A percentile compares a stretch with the other conserved stretches of the same genome.
These are phyloP conservation scores for Mucor velutinosus DNA, from an alignment of 371 early-diverging fungal genomes.

Conservation along the genomic window DNA sequence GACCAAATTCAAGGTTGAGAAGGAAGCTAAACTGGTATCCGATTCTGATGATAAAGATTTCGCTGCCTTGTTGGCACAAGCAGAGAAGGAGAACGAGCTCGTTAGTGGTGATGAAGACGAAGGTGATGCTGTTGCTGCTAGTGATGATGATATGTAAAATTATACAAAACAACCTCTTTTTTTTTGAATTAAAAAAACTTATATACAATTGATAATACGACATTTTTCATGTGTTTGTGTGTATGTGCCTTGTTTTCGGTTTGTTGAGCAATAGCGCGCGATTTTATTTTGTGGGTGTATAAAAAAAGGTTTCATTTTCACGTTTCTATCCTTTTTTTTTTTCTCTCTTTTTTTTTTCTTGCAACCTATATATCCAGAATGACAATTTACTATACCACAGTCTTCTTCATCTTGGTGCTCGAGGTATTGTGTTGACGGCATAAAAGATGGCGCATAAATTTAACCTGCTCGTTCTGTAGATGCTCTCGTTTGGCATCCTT, in stretches of 20 bases:
- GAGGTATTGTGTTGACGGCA: slow-evolving; percentile 36
- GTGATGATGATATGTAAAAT: slow-evolving; percentile 58
- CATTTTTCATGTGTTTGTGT: background rate
- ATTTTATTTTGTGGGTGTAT: background rate
- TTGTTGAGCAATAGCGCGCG: background rate
- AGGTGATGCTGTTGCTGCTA: slow-evolving; percentile 69
- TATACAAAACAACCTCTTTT: background rate
- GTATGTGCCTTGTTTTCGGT: background rate
- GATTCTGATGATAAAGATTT: slow-evolving; percentile 96
- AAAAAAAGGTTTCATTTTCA: background rate
- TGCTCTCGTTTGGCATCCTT: slow-evolving; percentile 56
- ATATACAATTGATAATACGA: background rate
- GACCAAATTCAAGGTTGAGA: slow-evolving; percentile 69
- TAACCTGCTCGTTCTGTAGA: slow-evolving; percentile 27
- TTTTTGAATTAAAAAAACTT: background rate
- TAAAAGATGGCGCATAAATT: background rate
- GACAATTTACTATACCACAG: slow-evolving; percentile 53
- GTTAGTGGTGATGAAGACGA: slow-evolving; percentile 92
- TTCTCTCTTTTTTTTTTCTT: background rate
- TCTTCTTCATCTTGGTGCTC: slow-evolving; percentile 41
- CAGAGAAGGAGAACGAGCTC: slow-evolving; percentile 94
- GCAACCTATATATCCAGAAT: slow-evolving; percentile 17
- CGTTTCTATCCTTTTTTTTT: background rate
- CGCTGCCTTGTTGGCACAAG: slow-evolving; percentile 88
- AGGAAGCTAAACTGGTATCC: slow-evolving; percentile 91